phyloP scores from a whole-genome alignment of 2,329 filamentous ascomycete genomes.

The Hymenoscyphus infarciens region DNA sequence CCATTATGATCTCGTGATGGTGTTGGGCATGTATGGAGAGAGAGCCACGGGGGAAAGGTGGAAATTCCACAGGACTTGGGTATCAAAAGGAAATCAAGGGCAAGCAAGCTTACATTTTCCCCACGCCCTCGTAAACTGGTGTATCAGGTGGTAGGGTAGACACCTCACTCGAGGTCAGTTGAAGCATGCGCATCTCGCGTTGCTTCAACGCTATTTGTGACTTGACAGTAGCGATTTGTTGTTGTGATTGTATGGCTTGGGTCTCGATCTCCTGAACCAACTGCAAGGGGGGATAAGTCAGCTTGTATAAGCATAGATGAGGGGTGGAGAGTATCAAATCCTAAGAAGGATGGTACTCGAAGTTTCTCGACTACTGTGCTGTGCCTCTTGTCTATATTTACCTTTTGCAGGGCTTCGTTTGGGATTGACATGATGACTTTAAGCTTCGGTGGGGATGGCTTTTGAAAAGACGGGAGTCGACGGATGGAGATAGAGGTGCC shows the following conservation, averaged over 20 bases:
- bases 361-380: not conserved
- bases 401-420: slow-evolving; percentile 92
- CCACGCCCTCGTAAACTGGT: slow-evolving; percentile 88
- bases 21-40: slow-evolving; percentile 15
- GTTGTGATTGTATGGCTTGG: slow-evolving; percentile 82
- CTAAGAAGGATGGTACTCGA: not conserved
- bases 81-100: slow-evolving; percentile 1
- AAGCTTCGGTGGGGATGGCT: slow-evolving; percentile 5
- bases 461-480: not conserved
- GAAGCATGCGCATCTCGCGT: slow-evolving; percentile 81
- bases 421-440: slow-evolving; percentile 75
- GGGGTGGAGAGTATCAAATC: not conserved
- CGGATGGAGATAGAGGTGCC: not conserved
- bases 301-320: slow-evolving; percentile 11
- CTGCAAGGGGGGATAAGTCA: slow-evolving; percentile 44
- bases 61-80: not conserved
- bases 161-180: slow-evolving; percentile 82
- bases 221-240: slow-evolving; percentile 84
- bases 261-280: slow-evolving; percentile 90
- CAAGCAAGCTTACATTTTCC: slow-evolving; percentile 88
- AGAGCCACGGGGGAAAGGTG: slow-evolving; percentile 11
- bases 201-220: slow-evolving; percentile 82
- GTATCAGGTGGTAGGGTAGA: slow-evolving; percentile 71
- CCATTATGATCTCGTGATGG: slow-evolving; percentile 17
- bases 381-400: slow-evolving; percentile 37